Evolutionary conservation across 2,329 filamentous ascomycete genomes (phyloP).

Genomic region (Cladosporium phlei): DNA sequence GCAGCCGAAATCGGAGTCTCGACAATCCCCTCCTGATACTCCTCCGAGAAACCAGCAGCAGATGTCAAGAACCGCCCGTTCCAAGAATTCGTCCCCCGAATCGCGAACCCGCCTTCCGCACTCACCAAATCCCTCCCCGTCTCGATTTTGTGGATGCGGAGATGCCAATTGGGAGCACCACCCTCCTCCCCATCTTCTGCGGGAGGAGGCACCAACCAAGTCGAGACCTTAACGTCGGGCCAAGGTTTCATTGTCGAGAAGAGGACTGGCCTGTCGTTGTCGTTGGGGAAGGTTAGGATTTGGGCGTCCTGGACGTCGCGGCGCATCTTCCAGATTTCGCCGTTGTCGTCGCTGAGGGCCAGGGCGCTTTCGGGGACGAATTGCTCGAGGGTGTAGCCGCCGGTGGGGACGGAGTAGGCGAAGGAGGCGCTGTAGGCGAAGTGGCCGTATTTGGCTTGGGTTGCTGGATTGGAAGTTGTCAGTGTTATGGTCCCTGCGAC

Average conservation of each 20-base stretch:
- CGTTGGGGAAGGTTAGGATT: constrained; percentile 57
- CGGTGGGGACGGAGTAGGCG: constrained; percentile 71
- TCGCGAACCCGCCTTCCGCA: constrained; percentile 70
- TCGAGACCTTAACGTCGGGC: constrained; percentile 61
- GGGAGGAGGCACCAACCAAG: constrained; percentile 60
- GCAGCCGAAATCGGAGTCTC: constrained; percentile 35
- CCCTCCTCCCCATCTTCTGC: too few species aligned
- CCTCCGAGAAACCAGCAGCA: constrained; percentile 31
- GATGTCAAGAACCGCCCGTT: constrained; percentile 52
- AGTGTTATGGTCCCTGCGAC: background rate
- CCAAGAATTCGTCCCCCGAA: constrained; percentile 56
- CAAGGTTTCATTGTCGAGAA: constrained; percentile 68
- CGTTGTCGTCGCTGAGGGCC: constrained; percentile 70
- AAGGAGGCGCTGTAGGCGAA: constrained; percentile 75
- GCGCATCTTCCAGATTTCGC: constrained; percentile 75
- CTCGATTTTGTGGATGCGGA: constrained; percentile 59
- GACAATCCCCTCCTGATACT: constrained; percentile 41
- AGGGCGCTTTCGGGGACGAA: constrained; percentile 71
- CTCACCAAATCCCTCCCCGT: constrained; percentile 60
- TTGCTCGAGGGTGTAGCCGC: constrained; percentile 70
- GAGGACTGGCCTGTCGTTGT: constrained; percentile 54
- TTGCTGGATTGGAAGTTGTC: constrained; percentile 42
- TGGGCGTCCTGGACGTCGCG: constrained; percentile 60
- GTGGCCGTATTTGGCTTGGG: constrained; percentile 74
- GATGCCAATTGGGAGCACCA: constrained; percentile 67